phyloP scores from a whole-genome alignment of 176 grass and related monocot genomes.

The Elymus sibiricus region DNA sequence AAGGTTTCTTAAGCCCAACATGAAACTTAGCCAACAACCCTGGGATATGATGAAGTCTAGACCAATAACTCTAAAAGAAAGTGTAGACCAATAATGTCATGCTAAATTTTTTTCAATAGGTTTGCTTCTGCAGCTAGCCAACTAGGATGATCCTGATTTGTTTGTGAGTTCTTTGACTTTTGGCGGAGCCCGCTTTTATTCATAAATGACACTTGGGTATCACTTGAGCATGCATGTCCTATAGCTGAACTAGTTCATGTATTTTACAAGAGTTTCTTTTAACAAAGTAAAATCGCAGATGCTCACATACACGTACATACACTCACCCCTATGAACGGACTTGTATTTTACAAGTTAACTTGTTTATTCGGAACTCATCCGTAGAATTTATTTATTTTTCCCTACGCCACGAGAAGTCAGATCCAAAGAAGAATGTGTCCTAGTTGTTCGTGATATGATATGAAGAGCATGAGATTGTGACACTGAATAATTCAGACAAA shows the following conservation, averaged over 20 bases:
- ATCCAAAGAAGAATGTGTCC: neutral
- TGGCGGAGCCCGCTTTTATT: neutral
- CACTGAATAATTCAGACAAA: neutral
- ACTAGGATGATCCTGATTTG: neutral
- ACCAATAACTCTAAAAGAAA: no score
- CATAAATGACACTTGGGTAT: no score
- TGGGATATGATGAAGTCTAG: no score
- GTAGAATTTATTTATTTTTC: neutral
- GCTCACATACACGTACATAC: no score
- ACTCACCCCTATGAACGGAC: no score
- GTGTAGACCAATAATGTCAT: neutral
- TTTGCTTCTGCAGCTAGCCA: constrained; percentile 6
- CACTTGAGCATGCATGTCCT: no score
- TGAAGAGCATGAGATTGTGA: neutral
- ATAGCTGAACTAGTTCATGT: no score
- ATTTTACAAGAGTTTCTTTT: no score
- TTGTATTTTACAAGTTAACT: neutral
- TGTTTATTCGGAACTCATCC: neutral
- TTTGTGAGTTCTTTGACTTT: neutral
- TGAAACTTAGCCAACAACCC: no score
- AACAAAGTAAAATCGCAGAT: no score
- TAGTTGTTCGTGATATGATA: neutral
- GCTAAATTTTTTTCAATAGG: neutral
- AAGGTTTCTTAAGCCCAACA: no score
- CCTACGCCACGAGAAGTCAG: neutral